These are phyloP conservation scores for Nicotiana rustica DNA, from an alignment of 305 asterid species.

Conservation along the genomic window DNA sequence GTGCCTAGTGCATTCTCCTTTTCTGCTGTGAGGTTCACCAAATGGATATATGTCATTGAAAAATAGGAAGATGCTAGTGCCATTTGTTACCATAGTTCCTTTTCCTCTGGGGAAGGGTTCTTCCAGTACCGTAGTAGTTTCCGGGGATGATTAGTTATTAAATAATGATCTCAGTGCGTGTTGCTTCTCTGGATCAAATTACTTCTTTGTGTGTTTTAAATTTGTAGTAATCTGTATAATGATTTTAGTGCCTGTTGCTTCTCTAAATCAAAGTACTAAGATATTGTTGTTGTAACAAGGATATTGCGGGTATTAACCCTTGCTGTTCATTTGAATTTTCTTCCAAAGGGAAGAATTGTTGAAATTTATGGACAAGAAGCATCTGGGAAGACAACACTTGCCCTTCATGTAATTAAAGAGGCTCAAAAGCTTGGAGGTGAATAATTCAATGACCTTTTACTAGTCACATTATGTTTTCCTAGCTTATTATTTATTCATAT, in stretches of 20 bases:
- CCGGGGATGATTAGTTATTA: neutral
- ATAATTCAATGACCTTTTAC: constrained; percentile 26
- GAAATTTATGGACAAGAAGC: constrained; percentile 96
- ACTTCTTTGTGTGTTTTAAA: neutral
- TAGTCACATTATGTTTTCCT: constrained; percentile 19
- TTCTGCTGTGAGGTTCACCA: constrained; percentile 20
- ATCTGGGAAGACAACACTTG: constrained; percentile 96
- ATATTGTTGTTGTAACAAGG: constrained; percentile 8
- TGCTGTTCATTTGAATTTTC: constrained; percentile 33
- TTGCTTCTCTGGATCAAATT: neutral
- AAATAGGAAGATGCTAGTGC: neutral
- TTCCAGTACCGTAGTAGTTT: neutral
- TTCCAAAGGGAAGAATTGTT: constrained; percentile 84
- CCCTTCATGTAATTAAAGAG: constrained; percentile 87
- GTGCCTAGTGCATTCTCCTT: neutral
- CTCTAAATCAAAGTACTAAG: constrained; percentile 20
- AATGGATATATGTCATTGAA: neutral
- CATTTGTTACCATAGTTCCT: neutral
- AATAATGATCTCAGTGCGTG: constrained; percentile 1
- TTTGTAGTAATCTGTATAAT: neutral
- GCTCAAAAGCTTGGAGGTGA: constrained; percentile 98
- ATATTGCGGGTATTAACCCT: constrained; percentile 24
- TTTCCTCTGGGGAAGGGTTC: neutral
- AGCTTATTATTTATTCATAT: constrained; percentile 9
- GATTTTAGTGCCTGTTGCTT: constrained; percentile 1